Percentiles rank a stretch among this genome's conserved stretches.
phyloP scores from a whole-genome alignment of 2,329 filamentous ascomycete species.

The Venturia pyrina region DNA sequence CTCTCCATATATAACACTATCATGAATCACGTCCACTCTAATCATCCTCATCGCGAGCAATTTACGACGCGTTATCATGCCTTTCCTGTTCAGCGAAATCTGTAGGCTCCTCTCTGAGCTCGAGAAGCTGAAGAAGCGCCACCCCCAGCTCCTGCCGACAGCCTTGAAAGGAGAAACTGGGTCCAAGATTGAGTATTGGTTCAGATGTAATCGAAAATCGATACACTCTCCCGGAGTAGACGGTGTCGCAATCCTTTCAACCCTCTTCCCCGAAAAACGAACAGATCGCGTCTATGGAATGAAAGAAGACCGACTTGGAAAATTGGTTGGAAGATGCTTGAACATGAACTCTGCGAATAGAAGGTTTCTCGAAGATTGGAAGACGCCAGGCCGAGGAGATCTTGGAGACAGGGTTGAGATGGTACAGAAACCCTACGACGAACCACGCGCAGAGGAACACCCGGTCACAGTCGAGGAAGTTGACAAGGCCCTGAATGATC shows the following conservation, averaged over 20 bases:
- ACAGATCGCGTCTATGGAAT: conserved; percentile 71
- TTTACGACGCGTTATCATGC: conserved; percentile 35
- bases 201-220: conserved; percentile 47
- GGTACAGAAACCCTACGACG: conserved; percentile 50
- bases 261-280: conserved; percentile 64
- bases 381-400: conserved; percentile 49
- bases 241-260: conserved; percentile 58
- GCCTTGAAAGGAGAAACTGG: conserved; percentile 19
- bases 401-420: conserved; percentile 61
- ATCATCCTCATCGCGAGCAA: neutral
- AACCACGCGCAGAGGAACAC: conserved; percentile 17
- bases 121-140: conserved; percentile 38
- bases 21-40: neutral
- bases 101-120: conserved; percentile 65
- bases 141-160: conserved; percentile 29
- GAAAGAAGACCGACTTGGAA: conserved; percentile 50
- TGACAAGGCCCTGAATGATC: conserved; percentile 51
- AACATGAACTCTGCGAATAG: conserved; percentile 52
- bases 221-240: conserved; percentile 50
- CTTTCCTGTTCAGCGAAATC: conserved; percentile 57
- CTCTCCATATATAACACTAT: neutral
- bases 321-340: conserved; percentile 58
- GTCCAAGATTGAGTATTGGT: conserved; percentile 55
- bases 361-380: conserved; percentile 54
- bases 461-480: conserved; percentile 61